Evolutionary conservation across 495 filamentous ascomycete genomes (phyloP), one percentile per base, ranked within the genome.

Genomic region (Tuber aestivum): DNA sequence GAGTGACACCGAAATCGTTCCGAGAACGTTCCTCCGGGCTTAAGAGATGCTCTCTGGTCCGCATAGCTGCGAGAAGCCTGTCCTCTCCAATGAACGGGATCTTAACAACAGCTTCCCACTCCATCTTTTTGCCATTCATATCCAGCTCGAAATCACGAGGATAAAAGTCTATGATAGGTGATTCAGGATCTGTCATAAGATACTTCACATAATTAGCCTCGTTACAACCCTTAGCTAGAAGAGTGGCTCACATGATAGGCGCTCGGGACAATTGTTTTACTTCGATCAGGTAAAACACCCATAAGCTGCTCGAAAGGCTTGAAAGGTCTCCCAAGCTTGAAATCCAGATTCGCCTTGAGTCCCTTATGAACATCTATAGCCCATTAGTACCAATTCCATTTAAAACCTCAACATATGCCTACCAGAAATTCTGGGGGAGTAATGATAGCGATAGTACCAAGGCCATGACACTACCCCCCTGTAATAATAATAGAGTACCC

Each of bases 81-180:
- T 89, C 87, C 83, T 98, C 94, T 42, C 98, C 94, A 79, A 99
- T 99, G 85, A 99, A 99, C 0, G 96, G 96, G 77, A 99, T 98
- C 85, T 97, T 97, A 72, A 98, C 94, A 56, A 99, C 94, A 42
- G 95, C 96, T 81, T 99, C 96, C 96, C 96, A 99, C 79, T 98
- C 96, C 94, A 97, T 96, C 86, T 97, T 99, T 87, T 99, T 99
- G 74, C 96, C 96, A 80, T 98, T 97, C 95, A 98, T 97, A 82
- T 99, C 96, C 32, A 99, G 88, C 78, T 97, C 94, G 78, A 99
- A 99, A 77, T 98, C 95, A 75, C 95, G 89, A 41, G 96, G 96
- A 82, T 99, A 99, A 85, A 99, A 98, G 81, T 98, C 95, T 80
- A 97, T 93, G 83, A 99, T 98, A 20, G 96, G 94, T n/a, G 95